Conservation (phyloP, 2,329 filamentous ascomycete genomes). For the Apiospora sp. region DNA sequence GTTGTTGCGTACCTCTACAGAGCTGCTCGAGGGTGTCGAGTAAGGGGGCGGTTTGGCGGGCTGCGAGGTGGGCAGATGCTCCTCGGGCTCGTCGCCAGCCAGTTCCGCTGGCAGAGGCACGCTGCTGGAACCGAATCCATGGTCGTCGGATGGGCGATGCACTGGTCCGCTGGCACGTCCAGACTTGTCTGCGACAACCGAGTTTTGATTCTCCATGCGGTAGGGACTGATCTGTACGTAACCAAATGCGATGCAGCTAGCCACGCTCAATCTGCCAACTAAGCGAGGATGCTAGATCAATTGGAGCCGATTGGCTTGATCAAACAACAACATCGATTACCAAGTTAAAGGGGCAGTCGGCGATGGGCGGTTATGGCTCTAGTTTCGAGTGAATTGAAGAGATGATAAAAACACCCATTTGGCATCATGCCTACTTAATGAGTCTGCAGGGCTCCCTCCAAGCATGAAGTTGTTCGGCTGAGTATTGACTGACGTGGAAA, state of each 20-base stretch:
- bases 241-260: neutral
- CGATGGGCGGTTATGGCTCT: neutral
- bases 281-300: neutral
- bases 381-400: neutral
- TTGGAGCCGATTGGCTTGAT: neutral
- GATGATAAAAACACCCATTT: too few relatives aligned
- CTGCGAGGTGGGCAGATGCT: neutral
- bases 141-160: slow-evolving; percentile 16
- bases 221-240: neutral
- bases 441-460: neutral
- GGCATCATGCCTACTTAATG: neutral
- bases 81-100: neutral
- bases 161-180: neutral
- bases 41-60: slow-evolving; percentile 37
- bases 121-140: neutral
- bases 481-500: slow-evolving; percentile 20
- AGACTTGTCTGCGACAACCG: slow-evolving; percentile 1
- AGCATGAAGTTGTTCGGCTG: neutral
- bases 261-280: neutral
- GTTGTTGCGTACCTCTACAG: slow-evolving; percentile 29
- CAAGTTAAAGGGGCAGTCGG: neutral
- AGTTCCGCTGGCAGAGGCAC: neutral
- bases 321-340: neutral
- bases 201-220: slow-evolving; percentile 18
- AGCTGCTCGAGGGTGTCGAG: slow-evolving; percentile 37